Conservation (phyloP, 805 yeast genomes). For the Candida quercuum region DNA sequence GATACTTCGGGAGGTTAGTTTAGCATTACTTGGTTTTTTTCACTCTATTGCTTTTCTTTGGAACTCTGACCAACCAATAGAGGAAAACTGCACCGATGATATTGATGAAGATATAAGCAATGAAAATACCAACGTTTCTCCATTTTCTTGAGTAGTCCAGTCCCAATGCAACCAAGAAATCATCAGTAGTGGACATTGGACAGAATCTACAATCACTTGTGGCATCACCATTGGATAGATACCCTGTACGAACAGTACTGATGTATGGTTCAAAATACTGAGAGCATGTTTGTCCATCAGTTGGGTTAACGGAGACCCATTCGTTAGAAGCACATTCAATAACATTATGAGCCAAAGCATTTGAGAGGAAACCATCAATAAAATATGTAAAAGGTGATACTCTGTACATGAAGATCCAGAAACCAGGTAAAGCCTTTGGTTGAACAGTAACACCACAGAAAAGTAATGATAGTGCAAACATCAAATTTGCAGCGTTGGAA, state of each 20-base stretch:
- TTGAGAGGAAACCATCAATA: constrained; percentile 45
- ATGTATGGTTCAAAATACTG: constrained; percentile 39
- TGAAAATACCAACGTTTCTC: constrained; percentile 59
- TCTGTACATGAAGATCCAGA: constrained; percentile 76
- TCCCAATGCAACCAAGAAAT: constrained; percentile 42
- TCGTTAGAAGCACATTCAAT: constrained; percentile 47
- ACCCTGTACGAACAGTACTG: constrained; percentile 21
- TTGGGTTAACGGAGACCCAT: constrained; percentile 42
- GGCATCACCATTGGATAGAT: constrained; percentile 13
- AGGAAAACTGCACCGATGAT: constrained; percentile 35
- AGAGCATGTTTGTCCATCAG: constrained; percentile 51
- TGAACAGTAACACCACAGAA: constrained; percentile 74
- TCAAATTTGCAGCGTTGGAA: constrained; percentile 49
- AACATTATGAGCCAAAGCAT: constrained; percentile 45
- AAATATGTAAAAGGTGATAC: constrained; percentile 64
- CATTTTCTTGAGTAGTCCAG: constrained; percentile 43
- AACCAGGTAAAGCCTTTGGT: constrained; percentile 53
- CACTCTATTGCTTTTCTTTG: constrained; percentile 44
- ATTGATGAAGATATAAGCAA: constrained; percentile 37
- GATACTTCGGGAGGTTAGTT: no score
- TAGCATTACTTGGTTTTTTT: no score
- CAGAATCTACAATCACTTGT: constrained; percentile 57
- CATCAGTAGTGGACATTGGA: constrained; percentile 48
- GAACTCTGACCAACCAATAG: constrained; percentile 63
- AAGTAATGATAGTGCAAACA: constrained; percentile 55